Evolutionary conservation across 345 rosid genomes (phyloP), one percentile per base, ranked within the genome.

Genomic region (Corchorus olitorius): DNA sequence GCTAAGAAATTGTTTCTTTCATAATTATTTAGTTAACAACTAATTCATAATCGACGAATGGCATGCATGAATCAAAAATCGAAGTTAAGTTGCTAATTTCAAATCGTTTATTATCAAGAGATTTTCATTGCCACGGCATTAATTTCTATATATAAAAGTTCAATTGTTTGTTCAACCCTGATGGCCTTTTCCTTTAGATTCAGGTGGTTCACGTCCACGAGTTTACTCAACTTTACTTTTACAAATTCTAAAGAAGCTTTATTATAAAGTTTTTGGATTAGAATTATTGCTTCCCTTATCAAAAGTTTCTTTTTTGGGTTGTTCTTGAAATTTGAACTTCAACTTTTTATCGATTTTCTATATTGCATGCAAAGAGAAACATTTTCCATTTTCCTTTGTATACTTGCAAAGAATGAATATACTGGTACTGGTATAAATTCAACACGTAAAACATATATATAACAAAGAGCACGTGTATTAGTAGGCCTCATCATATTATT

Each of bases 301-400:
- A 3, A 11, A 50, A 69, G 5, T 49, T 49, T 14, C 12, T 69
- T 27, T 49, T 68, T 9, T 13, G 35, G 3, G 0, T 68, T 3
- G 0, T 68, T 48, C 17, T 27, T 48, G 19, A 48, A 48, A 20
- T 22, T 19, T 67, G 6, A 48, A 22, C 56, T 6, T 22, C 20
- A 68, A 14, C 56, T 48, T 68, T 12, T 48, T 27, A 27, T 0
- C 39, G 19, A 13, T 13, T 48, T 68, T 48, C 56, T 13, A 67
- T 53, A 3, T 0, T 14, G 11, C 41, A 62, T 27, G 27, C 27
- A 62, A 62, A 62, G 1, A 14, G 11, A 34, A 35, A 34, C 0
- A 52, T 70, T 52, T 6, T 19, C 61, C 73, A 70, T 66, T 67
- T 67, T 27, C 39, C 54, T 46, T 5, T 39, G 43, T 67, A 17